Percentiles rank a stretch among this genome's conserved stretches.
These are phyloP conservation scores for Nymphaea thermarum DNA, from an alignment of 164 flowering plant genomes.

Conservation along the genomic window DNA sequence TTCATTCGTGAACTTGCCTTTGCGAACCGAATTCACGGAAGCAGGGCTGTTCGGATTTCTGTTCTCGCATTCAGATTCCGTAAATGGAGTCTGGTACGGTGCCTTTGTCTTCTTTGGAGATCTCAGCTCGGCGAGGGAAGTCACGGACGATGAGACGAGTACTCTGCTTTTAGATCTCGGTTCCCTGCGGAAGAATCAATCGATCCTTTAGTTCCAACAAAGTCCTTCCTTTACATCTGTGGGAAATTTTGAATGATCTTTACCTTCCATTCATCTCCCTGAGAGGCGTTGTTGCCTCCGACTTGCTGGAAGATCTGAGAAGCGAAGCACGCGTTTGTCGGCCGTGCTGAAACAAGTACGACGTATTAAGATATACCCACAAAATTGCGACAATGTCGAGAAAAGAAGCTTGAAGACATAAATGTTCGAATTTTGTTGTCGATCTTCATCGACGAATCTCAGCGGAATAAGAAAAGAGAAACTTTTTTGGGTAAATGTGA, in stretches of 20 bases:
- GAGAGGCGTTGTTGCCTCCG: background rate
- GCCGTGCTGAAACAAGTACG: no score
- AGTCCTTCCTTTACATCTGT: no score
- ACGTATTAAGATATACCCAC: no score
- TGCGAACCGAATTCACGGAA: background rate
- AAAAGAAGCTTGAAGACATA: no score
- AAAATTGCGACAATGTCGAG: no score
- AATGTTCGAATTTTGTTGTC: background rate
- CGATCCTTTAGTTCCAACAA: background rate
- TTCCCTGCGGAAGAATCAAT: background rate
- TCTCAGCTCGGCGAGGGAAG: conserved; percentile 1
- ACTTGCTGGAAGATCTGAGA: background rate
- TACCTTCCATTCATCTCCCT: conserved; percentile 44
- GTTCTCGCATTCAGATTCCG: conserved; percentile 49
- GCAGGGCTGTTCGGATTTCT: conserved; percentile 44
- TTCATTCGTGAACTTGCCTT: background rate
- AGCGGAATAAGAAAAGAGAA: background rate
- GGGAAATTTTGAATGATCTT: background rate
- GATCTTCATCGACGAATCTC: background rate
- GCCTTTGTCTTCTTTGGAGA: conserved; percentile 2
- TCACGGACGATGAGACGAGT: conserved; percentile 10
- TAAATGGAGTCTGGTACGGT: conserved; percentile 2
- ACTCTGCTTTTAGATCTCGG: background rate
- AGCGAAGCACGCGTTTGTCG: no score
- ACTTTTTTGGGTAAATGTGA: background rate